A percentile compares a stretch with the other conserved stretches of the same genome.
These are phyloP conservation scores for Diaporthe ampelina DNA, from an alignment of 2,329 filamentous ascomycete genomes.

Conservation along the genomic window DNA sequence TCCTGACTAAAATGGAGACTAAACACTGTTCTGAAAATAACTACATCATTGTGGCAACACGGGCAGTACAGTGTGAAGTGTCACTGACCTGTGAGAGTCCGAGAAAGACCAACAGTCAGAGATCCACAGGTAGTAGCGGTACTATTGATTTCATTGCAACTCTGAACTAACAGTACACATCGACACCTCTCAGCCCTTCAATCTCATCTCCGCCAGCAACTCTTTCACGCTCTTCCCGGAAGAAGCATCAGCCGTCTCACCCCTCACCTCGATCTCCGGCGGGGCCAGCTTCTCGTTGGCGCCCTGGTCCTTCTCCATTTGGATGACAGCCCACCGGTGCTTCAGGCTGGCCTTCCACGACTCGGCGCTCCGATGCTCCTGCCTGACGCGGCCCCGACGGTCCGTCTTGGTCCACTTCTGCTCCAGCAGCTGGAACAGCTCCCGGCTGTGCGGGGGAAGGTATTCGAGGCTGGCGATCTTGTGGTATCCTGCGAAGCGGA, in stretches of 20 bases:
- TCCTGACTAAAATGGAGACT: background rate
- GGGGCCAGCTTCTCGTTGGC: background rate
- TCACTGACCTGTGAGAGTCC: too few species aligned
- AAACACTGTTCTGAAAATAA: background rate
- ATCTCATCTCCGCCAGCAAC: background rate
- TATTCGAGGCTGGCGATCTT: slow-evolving; percentile 17
- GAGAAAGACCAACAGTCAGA: background rate
- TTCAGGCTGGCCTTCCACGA: background rate
- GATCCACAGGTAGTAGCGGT: background rate
- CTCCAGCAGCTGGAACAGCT: slow-evolving; percentile 3
- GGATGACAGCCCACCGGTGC: slow-evolving; percentile 5
- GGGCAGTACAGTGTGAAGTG: too few species aligned
- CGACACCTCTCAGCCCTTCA: background rate
- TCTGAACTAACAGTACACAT: background rate
- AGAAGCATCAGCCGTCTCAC: background rate
- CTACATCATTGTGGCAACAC: too few species aligned
- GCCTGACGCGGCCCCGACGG: background rate
- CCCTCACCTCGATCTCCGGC: background rate
- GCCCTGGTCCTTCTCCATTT: background rate
- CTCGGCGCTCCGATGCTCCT: background rate
- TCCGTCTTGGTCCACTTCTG: slow-evolving; percentile 5
- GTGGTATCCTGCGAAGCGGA: slow-evolving; percentile 14
- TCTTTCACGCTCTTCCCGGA: background rate
- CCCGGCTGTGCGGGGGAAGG: background rate
- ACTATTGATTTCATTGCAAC: background rate